phyloP scores from a whole-genome alignment of 768 basidiomycete species.

The Hemileccinum impolitum region DNA sequence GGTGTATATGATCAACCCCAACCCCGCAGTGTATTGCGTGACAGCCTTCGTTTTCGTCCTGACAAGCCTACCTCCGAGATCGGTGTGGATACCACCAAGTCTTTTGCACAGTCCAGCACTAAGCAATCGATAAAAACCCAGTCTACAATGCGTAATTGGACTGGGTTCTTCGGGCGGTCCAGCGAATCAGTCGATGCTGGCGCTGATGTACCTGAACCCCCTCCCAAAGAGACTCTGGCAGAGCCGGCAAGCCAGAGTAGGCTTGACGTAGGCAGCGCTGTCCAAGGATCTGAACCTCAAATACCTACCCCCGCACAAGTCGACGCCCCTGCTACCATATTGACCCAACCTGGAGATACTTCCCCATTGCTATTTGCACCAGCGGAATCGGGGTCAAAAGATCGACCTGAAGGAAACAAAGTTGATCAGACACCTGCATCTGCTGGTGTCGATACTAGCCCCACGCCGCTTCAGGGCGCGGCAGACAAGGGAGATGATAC shows the following conservation, averaged over 20 bases:
- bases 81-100: constrained; percentile 13
- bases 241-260: constrained; percentile 2
- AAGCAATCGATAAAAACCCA: constrained; percentile 1
- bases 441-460: constrained; percentile 11
- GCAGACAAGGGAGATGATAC: not conserved
- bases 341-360: constrained; percentile 9
- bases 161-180: constrained; percentile 1
- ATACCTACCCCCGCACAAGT: constrained; percentile 24
- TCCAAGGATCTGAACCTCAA: constrained; percentile 9
- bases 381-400: not conserved
- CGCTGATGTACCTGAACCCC: not conserved
- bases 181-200: not conserved
- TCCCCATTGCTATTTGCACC: constrained; percentile 6
- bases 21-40: constrained; percentile 13
- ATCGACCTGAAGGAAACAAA: not conserved
- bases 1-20: constrained; percentile 23
- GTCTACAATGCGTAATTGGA: constrained; percentile 6
- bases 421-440: not conserved
- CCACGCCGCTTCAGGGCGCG: not conserved
- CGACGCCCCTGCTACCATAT: constrained; percentile 15
- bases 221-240: constrained; percentile 2
- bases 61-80: constrained; percentile 25
- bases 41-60: constrained; percentile 8
- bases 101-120: constrained; percentile 2
- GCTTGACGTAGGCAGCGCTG: not conserved